Base-by-base conservation (phyloP, 176 grass and related monocot genomes). In the Bromus sterilis region DNA sequence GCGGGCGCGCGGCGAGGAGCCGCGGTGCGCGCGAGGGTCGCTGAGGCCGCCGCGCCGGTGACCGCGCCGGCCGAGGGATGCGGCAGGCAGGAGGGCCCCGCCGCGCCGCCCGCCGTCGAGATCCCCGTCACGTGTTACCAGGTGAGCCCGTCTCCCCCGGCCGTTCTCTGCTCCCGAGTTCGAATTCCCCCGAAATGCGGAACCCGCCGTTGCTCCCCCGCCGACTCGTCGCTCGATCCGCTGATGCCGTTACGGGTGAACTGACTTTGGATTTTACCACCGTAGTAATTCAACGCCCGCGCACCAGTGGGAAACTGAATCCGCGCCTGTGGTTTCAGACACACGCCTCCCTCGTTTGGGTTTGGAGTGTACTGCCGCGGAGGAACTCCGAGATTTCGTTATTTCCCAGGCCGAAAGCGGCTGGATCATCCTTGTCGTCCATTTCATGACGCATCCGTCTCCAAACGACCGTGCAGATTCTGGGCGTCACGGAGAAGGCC, bases 51-150 rank as follows among this genome's bases (percentile, higher is more conserved):
- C 3, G 83, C 64, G 41, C 73, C 77, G 31, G 76, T 74, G 78
- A 78, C 65, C 56, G 86, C 80, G 63, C 67, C 76, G 25, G 66
- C 87, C 8, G 87, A 89, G 83, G 57, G 35, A 1, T n/a, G 36
- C 65, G 71, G 62, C 65, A 77, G 80, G 32, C 84, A 78, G 84
- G 63, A 86, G 31, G 53, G 68, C 16, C 60, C 81, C 73, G 32
- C 44, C 33, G 44, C 65, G 25, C 36, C 65, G 25, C 36, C 80
- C n/a, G 82, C 59, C 49, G 86, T 99, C 35, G 93, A 99, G 85
- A 96, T 99, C 88, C 93, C 93, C 20, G 91, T 96, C 82, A 99
- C 91, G 63, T 99, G 93, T 78, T 99, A 95, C 78, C 88, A 99
- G 96, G 96, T 99, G 80, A 83, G 92, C 89, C 14, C 32, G 13